These are phyloP conservation scores for Colletotrichum sp. DNA, from an alignment of 2,329 filamentous ascomycete species.

Conservation along the genomic window DNA sequence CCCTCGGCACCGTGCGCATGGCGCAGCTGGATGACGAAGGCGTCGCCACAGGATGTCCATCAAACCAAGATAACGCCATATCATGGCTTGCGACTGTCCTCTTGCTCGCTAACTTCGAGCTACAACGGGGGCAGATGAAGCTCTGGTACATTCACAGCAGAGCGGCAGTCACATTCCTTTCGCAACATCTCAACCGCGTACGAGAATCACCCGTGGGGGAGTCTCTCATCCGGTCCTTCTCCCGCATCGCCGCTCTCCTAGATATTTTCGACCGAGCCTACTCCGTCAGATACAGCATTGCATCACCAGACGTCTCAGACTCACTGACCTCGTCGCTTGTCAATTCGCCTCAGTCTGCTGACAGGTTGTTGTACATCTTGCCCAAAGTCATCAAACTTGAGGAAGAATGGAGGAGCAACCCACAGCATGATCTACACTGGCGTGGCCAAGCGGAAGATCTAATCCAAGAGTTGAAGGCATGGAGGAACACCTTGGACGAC, in stretches of 20 bases:
- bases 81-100: not conserved
- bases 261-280: conserved; percentile 5
- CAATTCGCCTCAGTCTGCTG: not conserved
- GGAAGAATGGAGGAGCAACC: conserved; percentile 9
- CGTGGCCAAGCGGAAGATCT: not conserved
- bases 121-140: conserved; percentile 8
- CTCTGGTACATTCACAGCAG: conserved; percentile 9
- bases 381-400: not conserved
- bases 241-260: not conserved
- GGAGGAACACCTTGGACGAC: not conserved
- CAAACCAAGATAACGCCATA: not conserved
- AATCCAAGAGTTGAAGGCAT: not conserved
- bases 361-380: not conserved
- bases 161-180: not conserved
- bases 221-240: not conserved
- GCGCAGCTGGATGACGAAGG: not conserved
- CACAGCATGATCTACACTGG: not conserved
- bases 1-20: not conserved
- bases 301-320: not conserved
- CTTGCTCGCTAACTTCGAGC: not conserved
- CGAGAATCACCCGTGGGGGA: not conserved
- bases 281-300: not conserved
- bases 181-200: not conserved
- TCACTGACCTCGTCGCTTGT: not conserved
- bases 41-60: not conserved